Conservation (phyloP, 805 yeast species). For the Barnettozyma sucrosica region DNA sequence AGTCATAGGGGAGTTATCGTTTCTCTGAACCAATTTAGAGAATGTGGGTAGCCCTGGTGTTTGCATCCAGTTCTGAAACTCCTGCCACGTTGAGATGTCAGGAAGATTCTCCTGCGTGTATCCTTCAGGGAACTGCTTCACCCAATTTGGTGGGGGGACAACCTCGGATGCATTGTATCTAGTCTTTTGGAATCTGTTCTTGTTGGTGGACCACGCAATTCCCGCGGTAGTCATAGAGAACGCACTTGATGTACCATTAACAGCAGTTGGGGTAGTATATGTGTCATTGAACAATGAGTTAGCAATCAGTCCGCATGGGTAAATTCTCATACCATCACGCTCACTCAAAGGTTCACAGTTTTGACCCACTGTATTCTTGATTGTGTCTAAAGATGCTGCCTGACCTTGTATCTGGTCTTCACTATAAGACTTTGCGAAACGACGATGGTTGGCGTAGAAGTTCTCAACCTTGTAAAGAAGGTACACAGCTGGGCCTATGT, state of each 20-base stretch:
- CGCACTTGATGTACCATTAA: slow-evolving; percentile 29
- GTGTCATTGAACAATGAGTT: slow-evolving; percentile 78
- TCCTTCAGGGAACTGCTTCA: slow-evolving; percentile 62
- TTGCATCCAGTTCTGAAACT: slow-evolving; percentile 83
- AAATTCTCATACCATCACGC: slow-evolving; percentile 51
- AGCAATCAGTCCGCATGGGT: slow-evolving; percentile 84
- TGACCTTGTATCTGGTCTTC: slow-evolving; percentile 79
- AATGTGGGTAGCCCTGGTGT: slow-evolving; percentile 69
- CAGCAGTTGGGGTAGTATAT: slow-evolving; percentile 39
- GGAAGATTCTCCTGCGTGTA: slow-evolving; percentile 67
- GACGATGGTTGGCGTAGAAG: slow-evolving; percentile 91
- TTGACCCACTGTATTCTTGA: slow-evolving; percentile 44
- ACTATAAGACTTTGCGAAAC: slow-evolving; percentile 84
- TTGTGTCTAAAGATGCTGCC: slow-evolving; percentile 47
- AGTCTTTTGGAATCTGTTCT: slow-evolving; percentile 58
- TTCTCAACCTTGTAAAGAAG: slow-evolving; percentile 80
- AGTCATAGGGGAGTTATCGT: slow-evolving; percentile 46
- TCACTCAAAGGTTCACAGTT: slow-evolving; percentile 65
- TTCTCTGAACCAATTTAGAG: slow-evolving; percentile 60
- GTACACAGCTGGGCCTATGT: slow-evolving; percentile 67
- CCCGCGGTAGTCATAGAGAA: slow-evolving; percentile 43
- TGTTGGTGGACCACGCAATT: slow-evolving; percentile 71
- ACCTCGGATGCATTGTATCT: slow-evolving; percentile 52
- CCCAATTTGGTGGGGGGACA: slow-evolving; percentile 85
- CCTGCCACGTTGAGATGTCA: slow-evolving; percentile 59